Base-by-base conservation (phyloP, 1,284 basidiomycete species). In the Cryptococcus amylolentus region DNA sequence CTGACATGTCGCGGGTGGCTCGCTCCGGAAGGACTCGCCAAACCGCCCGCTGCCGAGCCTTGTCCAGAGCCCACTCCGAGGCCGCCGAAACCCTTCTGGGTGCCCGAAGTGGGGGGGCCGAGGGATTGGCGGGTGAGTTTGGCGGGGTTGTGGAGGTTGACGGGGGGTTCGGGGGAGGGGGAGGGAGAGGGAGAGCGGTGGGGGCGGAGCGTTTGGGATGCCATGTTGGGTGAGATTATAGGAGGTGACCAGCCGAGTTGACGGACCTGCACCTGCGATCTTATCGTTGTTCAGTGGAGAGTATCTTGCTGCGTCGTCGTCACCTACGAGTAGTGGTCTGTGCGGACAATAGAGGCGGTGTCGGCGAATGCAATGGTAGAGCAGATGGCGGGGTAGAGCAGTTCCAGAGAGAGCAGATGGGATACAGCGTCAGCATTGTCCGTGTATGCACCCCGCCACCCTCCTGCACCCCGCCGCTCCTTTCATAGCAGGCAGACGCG, bases 61-160 rank as follows among this genome's bases (percentile, higher is more conserved):
- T 35, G 31, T 1, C 31, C 31, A 18, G n/a, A 13, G 5, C 64
- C 52, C 41, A 68, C 62, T n/a, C 70, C 69, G 37, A 73, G 61
- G 7, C 63, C 65, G 27, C 64, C 58, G 53, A 76, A 76, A 9
- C 74, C 74, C 49, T 71, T 69, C 13, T 67, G 64, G 14, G 59
- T 63, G 14, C 64, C 49, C 2, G 65, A 56, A 16, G 70, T 64
- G 13, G 73, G 64, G 7, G 75, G 75, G 38, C 75, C 75, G 44
- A 77, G 71, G 28, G 72, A 74, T 60, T 77, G 75, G 20, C 75
- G 67, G n/a, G 68, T 75, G 39, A 75, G 63, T 61, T 73, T 73
- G 16, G 73, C 70, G 0, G 70, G 71, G 53, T 72, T 71, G 57
- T 61, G 39, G 13, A 64, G 66, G 55, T 69, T 71, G 49, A 72